Conservation (phyloP, 805 yeast genomes). For the Candida cerambycidarum region DNA sequence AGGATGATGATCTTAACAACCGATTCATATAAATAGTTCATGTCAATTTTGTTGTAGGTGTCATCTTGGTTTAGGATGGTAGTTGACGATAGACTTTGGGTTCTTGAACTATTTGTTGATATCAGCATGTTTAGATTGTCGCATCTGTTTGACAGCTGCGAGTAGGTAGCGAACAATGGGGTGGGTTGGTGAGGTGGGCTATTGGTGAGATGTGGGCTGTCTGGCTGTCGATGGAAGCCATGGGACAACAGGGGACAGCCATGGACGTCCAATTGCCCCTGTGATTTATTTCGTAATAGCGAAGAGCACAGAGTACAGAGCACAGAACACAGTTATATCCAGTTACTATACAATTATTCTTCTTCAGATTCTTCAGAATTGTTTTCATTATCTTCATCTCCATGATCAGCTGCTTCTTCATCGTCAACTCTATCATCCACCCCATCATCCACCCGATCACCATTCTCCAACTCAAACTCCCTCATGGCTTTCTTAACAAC, state of each 20-base stretch:
- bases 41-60: constrained; percentile 21
- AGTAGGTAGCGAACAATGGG: too few relatives aligned
- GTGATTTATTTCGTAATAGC: too few relatives aligned
- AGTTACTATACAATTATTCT: not conserved
- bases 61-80: constrained; percentile 20
- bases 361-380: not conserved
- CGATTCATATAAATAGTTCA: constrained; percentile 45
- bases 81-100: constrained; percentile 27
- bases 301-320: too few relatives aligned
- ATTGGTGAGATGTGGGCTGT: not conserved
- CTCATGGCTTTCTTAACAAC: not conserved
- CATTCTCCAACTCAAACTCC: constrained; percentile 1
- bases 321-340: too few relatives aligned
- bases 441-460: constrained; percentile 8
- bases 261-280: too few relatives aligned
- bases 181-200: too few relatives aligned
- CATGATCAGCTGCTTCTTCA: not conserved
- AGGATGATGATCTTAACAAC: constrained; percentile 56
- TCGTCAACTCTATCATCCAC: constrained; percentile 12
- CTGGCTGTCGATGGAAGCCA: not conserved
- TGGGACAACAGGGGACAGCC: too few relatives aligned
- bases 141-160: not conserved
- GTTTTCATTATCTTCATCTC: not conserved
- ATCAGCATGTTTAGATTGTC: constrained; percentile 3
- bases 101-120: constrained; percentile 11